Evolutionary conservation across 2,329 filamentous ascomycete genomes (phyloP), one percentile per base, ranked within the genome.

Genomic region (Hymenoscyphus occultus): DNA sequence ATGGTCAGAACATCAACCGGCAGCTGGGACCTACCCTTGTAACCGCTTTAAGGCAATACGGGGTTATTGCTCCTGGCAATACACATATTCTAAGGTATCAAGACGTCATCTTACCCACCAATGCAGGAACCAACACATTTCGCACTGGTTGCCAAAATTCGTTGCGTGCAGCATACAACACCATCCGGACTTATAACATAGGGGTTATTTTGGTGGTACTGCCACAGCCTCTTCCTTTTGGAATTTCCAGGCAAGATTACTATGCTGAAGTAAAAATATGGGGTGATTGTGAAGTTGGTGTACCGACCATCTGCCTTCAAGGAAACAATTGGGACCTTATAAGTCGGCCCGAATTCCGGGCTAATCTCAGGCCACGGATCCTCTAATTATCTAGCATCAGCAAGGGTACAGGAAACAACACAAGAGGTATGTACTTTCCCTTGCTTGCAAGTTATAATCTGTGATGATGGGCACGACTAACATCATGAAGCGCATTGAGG

Each of bases 361-460:
- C 6, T 19, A 61, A 61, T 56, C 13, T 56, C 10, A 22, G 5
- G 39, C 10, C 13, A 60, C 0, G 74, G 1, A 9, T 57, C 12
- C 28, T 86, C 80, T 0, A 91, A 95, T 71, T 96, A 90, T 85
- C 91, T 91, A 0, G 90, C 89, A 0, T 82, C 84, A 14, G 81
- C 90, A 56, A 87, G 88, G 74, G 81, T 87, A 45, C 91, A 96
- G 16, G 14, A 56, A 13, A 32, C 59, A 10, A 63, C 19, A n/a
- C 3, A 57, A 31, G 61, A 62, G 61, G 61, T 57, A 10, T n/a
- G 19, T 22, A 22, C 22, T 22, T 22, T 22, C 22, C 1, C 22
- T 22, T 22, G 22, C 22, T 22, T 22, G 22, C 22, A 22, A 22
- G 22, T 22, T 22, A 22, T 22, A 22, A 22, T 22, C 22, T 22